Evolutionary conservation across 495 filamentous ascomycete genomes (phyloP).

Genomic region (Penicillium subrubescens): DNA sequence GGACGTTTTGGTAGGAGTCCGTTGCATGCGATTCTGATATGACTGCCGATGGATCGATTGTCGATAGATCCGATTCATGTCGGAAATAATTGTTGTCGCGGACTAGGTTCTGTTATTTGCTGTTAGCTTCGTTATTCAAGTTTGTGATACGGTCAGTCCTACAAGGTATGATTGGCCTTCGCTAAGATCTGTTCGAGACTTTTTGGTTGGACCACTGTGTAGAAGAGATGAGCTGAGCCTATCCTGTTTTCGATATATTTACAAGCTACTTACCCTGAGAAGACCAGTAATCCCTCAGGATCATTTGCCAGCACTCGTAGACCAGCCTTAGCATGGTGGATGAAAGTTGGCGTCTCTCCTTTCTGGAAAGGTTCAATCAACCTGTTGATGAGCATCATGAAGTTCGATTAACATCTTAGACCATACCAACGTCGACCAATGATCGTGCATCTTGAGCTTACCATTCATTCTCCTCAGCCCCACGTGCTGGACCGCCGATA

Average conservation of each 20-base stretch:
- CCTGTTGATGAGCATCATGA: constrained; percentile 24
- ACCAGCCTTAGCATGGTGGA: constrained; percentile 68
- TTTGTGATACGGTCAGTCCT: neutral
- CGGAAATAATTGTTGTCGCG: constrained; percentile 43
- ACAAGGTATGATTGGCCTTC: constrained; percentile 71
- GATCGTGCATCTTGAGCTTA: constrained; percentile 27
- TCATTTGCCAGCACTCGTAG: constrained; percentile 47
- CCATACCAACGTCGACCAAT: no score
- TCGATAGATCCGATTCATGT: neutral
- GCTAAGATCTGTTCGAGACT: constrained; percentile 48
- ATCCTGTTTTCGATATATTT: neutral
- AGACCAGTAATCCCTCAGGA: constrained; percentile 54
- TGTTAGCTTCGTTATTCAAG: neutral
- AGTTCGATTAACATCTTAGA: neutral
- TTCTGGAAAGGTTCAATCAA: constrained; percentile 68
- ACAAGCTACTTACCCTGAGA: constrained; percentile 63
- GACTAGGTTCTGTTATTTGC: constrained; percentile 46
- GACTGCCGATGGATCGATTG: constrained; percentile 33
- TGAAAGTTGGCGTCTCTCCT: constrained; percentile 73
- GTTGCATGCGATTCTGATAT: constrained; percentile 65
- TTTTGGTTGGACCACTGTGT: constrained; percentile 63
- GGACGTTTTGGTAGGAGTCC: constrained; percentile 79
- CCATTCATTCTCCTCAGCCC: constrained; percentile 67
- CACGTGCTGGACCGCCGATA: constrained; percentile 60
- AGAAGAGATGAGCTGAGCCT: neutral